A percentile compares a stretch with the other conserved stretches of the same genome.
Evolutionary conservation across 169 alveolate genomes (phyloP).

Genomic region (Cryptosporidium andersoni): DNA sequence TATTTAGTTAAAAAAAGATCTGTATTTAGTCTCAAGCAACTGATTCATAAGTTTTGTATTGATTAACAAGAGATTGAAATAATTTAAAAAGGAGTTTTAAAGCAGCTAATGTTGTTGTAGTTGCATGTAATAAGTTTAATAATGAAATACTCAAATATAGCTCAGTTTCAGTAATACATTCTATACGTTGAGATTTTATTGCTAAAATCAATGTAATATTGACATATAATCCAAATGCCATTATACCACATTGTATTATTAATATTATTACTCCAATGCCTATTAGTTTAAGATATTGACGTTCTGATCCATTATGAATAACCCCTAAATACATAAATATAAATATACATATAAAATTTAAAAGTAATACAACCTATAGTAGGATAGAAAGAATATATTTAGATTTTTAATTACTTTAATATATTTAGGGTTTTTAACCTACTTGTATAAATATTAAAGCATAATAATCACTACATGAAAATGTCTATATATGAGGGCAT

Average conservation of each 20-base stretch:
- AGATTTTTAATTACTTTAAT: not conserved
- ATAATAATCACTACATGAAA: conserved; percentile 53
- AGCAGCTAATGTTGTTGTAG: conserved; percentile 45
- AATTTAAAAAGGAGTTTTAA: conserved; percentile 30
- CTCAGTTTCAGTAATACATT: conserved; percentile 34
- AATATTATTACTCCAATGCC: conserved; percentile 42
- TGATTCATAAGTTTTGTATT: conserved; percentile 48
- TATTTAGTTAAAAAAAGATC: not conserved
- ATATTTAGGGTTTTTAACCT: not conserved
- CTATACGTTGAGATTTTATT: not conserved
- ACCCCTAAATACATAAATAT: conserved; percentile 60
- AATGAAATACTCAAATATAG: conserved; percentile 39
- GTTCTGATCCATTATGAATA: conserved; percentile 38
- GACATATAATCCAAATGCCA: conserved; percentile 54
- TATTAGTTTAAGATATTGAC: conserved; percentile 16
- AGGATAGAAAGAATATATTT: not conserved
- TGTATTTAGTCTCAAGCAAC: conserved; percentile 1
- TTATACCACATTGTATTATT: conserved; percentile 31
- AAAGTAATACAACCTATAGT: conserved; percentile 32
- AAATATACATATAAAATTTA: conserved; percentile 43
- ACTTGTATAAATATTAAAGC: conserved; percentile 56
- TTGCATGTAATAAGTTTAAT: conserved; percentile 34
- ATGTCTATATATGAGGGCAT: not conserved
- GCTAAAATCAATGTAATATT: conserved; percentile 16
- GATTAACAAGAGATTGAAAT: conserved; percentile 41